Percentiles rank a stretch among this genome's conserved stretches.
Conservation (phyloP, 148 eudicot genomes). For the Spergularia marina region DNA sequence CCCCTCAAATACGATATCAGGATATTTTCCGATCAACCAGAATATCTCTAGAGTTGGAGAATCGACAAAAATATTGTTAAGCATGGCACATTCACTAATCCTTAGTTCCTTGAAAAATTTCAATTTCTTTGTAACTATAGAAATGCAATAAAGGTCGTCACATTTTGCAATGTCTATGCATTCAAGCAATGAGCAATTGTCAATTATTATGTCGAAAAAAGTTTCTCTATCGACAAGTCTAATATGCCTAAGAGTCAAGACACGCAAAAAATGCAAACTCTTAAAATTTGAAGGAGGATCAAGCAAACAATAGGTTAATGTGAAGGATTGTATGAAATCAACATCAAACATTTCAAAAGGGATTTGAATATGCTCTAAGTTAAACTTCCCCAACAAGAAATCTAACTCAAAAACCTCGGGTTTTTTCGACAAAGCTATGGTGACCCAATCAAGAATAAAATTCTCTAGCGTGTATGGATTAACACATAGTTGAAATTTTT, state of each 20-base stretch:
- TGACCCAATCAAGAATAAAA: not conserved
- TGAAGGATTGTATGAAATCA: slow-evolving; percentile 12
- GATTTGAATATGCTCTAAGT: not conserved
- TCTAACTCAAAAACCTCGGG: slow-evolving; percentile 7
- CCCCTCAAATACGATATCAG: not conserved
- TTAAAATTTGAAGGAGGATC: slow-evolving; percentile 4
- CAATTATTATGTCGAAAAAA: not conserved
- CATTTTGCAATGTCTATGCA: slow-evolving; percentile 17
- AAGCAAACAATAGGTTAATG: slow-evolving; percentile 9
- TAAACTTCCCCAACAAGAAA: not conserved
- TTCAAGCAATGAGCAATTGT: slow-evolving; percentile 9
- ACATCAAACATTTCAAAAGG: slow-evolving; percentile 22
- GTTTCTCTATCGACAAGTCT: not conserved
- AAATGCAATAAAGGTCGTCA: not conserved
- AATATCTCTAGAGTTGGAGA: slow-evolving; percentile 20
- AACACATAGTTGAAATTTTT: slow-evolving; percentile 12
- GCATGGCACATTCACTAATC: slow-evolving; percentile 6
- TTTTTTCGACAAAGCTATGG: not conserved
- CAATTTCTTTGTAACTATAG: not conserved
- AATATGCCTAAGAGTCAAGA: slow-evolving; percentile 13
- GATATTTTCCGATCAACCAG: slow-evolving; percentile 13
- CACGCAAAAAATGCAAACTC: slow-evolving; percentile 9
- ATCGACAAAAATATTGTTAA: not conserved
- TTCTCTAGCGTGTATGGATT: not conserved
- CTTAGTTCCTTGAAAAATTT: slow-evolving; percentile 20